A percentile compares a stretch with the other conserved stretches of the same genome.
Conservation (phyloP, 495 filamentous ascomycete species). For the Hypoxylon trugodes region DNA sequence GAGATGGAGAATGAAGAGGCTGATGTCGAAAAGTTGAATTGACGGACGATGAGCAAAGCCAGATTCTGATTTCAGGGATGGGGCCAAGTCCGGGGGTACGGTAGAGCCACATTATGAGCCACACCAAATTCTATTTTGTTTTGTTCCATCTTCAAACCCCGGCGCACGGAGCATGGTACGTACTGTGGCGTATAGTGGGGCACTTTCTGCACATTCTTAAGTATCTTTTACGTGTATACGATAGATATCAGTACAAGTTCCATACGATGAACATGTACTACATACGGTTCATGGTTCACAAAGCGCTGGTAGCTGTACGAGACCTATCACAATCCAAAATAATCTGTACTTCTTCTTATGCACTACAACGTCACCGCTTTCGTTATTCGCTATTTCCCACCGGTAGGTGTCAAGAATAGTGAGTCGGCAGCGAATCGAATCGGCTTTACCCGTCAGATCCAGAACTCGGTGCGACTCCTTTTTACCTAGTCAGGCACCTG, state of each 20-base stretch:
- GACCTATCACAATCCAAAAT: constrained; percentile 18
- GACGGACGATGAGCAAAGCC: constrained; percentile 44
- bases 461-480: constrained; percentile 33
- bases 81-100: constrained; percentile 35
- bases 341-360: constrained; percentile 3
- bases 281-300: not conserved
- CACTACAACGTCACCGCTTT: constrained; percentile 39
- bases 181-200: not conserved
- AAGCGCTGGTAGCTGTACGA: not conserved
- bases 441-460: constrained; percentile 22
- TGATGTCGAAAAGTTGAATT: constrained; percentile 44
- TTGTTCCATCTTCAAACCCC: too few species aligned
- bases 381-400: constrained; percentile 22
- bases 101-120: constrained; percentile 29
- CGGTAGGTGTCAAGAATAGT: constrained; percentile 20
- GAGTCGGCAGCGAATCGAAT: constrained; percentile 29
- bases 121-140: constrained; percentile 23
- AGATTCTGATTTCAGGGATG: constrained; percentile 44
- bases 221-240: not conserved
- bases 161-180: too few species aligned
- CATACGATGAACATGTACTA: not conserved
- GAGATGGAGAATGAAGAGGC: constrained; percentile 44
- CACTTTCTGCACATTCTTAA: too few species aligned
- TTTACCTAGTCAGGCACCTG: constrained; percentile 35
- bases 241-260: too few species aligned